Evolutionary conservation across 2,329 filamentous ascomycete genomes (phyloP).

Genomic region (Aspergillus awamori): DNA sequence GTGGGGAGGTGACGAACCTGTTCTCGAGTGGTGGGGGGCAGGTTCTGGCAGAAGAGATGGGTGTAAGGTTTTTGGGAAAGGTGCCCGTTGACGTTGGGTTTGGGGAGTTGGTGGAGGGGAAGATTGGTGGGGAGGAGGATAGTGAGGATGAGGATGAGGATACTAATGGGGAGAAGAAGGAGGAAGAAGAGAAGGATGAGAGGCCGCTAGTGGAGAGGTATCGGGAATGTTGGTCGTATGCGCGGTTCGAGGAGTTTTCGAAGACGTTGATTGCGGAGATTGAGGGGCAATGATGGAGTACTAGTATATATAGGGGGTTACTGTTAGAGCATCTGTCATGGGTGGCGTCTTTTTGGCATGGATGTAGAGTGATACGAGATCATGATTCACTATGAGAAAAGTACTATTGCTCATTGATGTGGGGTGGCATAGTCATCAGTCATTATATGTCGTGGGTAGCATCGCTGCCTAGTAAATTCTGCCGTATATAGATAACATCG

Average conservation of each 20-base stretch:
- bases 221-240: slow-evolving; percentile 47
- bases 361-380: not conserved
- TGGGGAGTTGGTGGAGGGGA: slow-evolving; percentile 77
- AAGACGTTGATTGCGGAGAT: slow-evolving; percentile 35
- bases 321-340: not conserved
- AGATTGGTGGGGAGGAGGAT: slow-evolving; percentile 27
- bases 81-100: slow-evolving; percentile 95
- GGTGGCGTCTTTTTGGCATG: not conserved
- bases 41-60: slow-evolving; percentile 85
- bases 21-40: slow-evolving; percentile 90
- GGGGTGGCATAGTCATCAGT: not conserved
- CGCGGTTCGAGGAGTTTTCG: slow-evolving; percentile 47
- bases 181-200: slow-evolving; percentile 27
- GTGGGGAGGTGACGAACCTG: slow-evolving; percentile 84
- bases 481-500: not conserved
- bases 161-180: slow-evolving; percentile 17
- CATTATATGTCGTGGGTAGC: not conserved
- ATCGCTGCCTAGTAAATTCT: not conserved
- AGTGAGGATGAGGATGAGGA: slow-evolving; percentile 30
- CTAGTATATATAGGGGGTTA: not conserved
- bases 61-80: slow-evolving; percentile 78
- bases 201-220: slow-evolving; percentile 48
- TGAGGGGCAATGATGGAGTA: slow-evolving; percentile 22
- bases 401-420: not conserved
- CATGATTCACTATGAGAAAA: slow-evolving; percentile 1